Evolutionary conservation across 2,329 filamentous ascomycete species (phyloP).

Genomic region (Coniella lustricola): DNA sequence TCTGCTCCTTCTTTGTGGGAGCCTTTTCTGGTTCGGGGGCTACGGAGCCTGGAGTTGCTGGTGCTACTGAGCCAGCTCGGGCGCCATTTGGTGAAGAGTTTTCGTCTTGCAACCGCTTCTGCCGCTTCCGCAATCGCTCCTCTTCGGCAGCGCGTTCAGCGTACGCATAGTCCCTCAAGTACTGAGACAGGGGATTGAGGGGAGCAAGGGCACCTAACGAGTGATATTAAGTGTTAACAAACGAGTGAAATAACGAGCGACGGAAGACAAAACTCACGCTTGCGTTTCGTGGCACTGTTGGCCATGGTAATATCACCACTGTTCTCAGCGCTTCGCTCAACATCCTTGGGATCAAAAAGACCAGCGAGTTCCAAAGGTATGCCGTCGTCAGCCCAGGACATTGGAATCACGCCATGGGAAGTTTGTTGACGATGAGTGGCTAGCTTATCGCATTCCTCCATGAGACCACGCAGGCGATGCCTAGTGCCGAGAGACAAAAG

Average conservation of each 20-base stretch:
- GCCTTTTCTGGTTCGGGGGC: conserved; percentile 61
- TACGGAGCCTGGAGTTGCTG: conserved; percentile 54
- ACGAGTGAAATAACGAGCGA: conserved; percentile 7
- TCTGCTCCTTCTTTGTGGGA: conserved; percentile 78
- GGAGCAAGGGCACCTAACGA: conserved; percentile 32
- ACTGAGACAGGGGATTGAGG: conserved; percentile 41
- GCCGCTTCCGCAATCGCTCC: conserved; percentile 58
- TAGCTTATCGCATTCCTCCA: conserved; percentile 70
- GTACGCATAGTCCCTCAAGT: conserved; percentile 55
- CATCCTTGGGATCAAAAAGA: conserved; percentile 16
- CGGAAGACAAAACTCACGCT: conserved; percentile 44
- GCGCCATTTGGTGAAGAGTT: conserved; percentile 43
- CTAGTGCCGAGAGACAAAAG: conserved; percentile 78
- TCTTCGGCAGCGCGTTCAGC: conserved; percentile 69
- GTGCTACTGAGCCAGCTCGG: conserved; percentile 49
- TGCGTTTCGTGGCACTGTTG: conserved; percentile 48
- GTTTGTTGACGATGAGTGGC: conserved; percentile 66
- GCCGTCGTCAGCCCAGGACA: conserved; percentile 69
- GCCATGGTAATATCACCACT: conserved; percentile 42
- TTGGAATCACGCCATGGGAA: conserved; percentile 71
- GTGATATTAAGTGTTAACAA: background rate
- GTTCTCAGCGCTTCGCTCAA: conserved; percentile 25
- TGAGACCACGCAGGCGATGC: conserved; percentile 65
- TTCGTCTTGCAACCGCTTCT: conserved; percentile 50
- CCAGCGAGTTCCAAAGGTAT: conserved; percentile 39